Evolutionary conservation across 139 green algal species (phyloP), one percentile per base, ranked within the genome.

Genomic region (Eudorina sp.): DNA sequence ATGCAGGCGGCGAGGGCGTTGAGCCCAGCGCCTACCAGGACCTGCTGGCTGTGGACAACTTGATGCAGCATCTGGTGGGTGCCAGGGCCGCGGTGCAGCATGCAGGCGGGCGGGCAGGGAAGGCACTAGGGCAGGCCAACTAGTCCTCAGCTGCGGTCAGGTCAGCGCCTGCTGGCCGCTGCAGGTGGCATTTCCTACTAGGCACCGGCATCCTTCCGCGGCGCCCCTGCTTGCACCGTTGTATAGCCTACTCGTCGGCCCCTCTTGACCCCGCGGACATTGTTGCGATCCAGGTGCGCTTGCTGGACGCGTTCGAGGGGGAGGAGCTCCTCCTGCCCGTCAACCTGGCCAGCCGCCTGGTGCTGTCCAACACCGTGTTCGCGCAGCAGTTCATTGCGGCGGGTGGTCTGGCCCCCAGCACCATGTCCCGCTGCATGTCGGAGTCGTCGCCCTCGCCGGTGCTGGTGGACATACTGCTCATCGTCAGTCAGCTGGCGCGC

Each of bases 401-500:
- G 31, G 72, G 55, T 76, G 38, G 96, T 36, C 79, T 97, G 62
- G 51, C 73, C 0, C 69, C 88, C 5, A 40, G 58, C 6, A 74
- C 92, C 0, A 43, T 97, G 45, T 86, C 94, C 40, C 94, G 90
- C 78, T 84, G 94, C 51, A 88, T 96, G 81, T 51, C 60, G 73
- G 86, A 92, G 27, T 53, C 58, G 40, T 84, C 75, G 70, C 70
- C 66, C 14, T 25, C 45, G 4, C 13, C 87, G 46, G 76, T 97
- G 64, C 90, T 97, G 70, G 89, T 95, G 36, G 91, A 93, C 48
- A 89, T 69, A 23, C 90, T 97, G 86, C 90, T 96, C 4, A 90
- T 96, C 14, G 64, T 95, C 31, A 93, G 83, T 70, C 94, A 98
- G 90, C 89, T 98, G 64, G 96, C 96, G 16, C 92, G 96, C 36